phyloP scores from a whole-genome alignment of 768 basidiomycete species.

The Naganishia kalamii region DNA sequence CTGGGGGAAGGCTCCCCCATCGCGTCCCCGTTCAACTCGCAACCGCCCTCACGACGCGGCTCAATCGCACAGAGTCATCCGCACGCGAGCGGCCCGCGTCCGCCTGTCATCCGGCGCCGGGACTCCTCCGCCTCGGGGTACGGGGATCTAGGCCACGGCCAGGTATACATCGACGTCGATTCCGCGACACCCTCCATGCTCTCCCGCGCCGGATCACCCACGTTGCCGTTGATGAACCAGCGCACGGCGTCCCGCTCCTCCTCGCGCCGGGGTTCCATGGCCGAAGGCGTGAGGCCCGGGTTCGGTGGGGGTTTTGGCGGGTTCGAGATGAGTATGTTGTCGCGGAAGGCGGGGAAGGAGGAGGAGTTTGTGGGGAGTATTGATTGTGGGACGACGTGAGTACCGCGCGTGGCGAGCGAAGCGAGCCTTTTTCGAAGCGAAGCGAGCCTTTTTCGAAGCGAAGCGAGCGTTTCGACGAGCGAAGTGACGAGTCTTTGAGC shows the following conservation, averaged over 20 bases:
- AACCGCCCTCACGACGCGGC: slow-evolving; percentile 8
- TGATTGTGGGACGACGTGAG: slow-evolving; percentile 92
- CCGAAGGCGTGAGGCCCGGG: slow-evolving; percentile 13
- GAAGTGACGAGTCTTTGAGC: background rate
- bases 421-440: background rate
- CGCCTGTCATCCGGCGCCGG: slow-evolving; percentile 9
- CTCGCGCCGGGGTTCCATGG: slow-evolving; percentile 22
- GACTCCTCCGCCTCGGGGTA: slow-evolving; percentile 26
- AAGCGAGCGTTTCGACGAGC: too few relatives aligned
- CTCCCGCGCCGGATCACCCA: slow-evolving; percentile 42
- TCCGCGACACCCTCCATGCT: slow-evolving; percentile 36
- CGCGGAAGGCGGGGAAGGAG: slow-evolving; percentile 28
- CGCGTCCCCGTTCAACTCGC: slow-evolving; percentile 2
- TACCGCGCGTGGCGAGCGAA: background rate
- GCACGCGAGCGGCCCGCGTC: background rate
- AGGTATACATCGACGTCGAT: slow-evolving; percentile 28
- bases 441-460: background rate
- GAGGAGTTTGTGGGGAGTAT: slow-evolving; percentile 80
- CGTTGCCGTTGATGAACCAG: slow-evolving; percentile 37
- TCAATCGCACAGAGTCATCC: slow-evolving; percentile 1
- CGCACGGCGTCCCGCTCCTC: slow-evolving; percentile 9
- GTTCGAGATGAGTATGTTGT: slow-evolving; percentile 25
- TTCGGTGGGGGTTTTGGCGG: slow-evolving; percentile 27
- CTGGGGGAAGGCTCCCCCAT: slow-evolving; percentile 12
- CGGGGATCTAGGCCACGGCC: slow-evolving; percentile 30